These are phyloP conservation scores for Podaxis sp. DNA, from an alignment of 768 basidiomycete genomes.

Conservation along the genomic window DNA sequence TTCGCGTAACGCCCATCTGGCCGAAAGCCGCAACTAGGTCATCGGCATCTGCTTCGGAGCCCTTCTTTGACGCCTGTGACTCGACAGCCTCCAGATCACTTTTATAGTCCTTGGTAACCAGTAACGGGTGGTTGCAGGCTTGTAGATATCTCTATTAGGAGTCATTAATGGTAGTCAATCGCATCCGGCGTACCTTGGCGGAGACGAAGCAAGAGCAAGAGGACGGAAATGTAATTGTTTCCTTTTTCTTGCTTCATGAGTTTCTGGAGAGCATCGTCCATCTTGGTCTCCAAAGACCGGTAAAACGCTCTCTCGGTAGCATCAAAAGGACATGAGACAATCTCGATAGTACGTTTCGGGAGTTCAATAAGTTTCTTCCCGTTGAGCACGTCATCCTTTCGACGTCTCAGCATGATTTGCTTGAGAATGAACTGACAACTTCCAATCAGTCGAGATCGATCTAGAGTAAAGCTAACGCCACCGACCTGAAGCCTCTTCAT, in stretches of 20 bases:
- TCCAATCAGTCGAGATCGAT: not conserved
- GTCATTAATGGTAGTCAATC: not conserved
- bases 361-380: conserved; percentile 83
- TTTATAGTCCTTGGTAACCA: conserved; percentile 76
- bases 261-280: conserved; percentile 65
- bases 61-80: conserved; percentile 50
- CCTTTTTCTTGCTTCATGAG: conserved; percentile 54
- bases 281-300: conserved; percentile 61
- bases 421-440: conserved; percentile 66
- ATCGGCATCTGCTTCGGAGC: conserved; percentile 60
- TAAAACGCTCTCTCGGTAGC: conserved; percentile 80
- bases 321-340: conserved; percentile 79
- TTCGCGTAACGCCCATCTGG: conserved; percentile 64
- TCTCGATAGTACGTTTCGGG: conserved; percentile 67
- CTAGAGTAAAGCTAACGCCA: conserved; percentile 13
- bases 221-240: conserved; percentile 66
- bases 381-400: conserved; percentile 68
- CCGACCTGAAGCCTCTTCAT: conserved; percentile 82
- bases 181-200: conserved; percentile 69
- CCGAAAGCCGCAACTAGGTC: conserved; percentile 76
- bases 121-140: conserved; percentile 86
- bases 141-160: conserved; percentile 25
- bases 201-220: conserved; percentile 73
- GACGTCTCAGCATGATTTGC: conserved; percentile 86
- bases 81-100: conserved; percentile 77